Percentiles rank a stretch among this genome's conserved stretches.
These are phyloP conservation scores for Pseudozyma tsukubaensis DNA, from an alignment of 1,284 basidiomycete genomes.

Conservation along the genomic window DNA sequence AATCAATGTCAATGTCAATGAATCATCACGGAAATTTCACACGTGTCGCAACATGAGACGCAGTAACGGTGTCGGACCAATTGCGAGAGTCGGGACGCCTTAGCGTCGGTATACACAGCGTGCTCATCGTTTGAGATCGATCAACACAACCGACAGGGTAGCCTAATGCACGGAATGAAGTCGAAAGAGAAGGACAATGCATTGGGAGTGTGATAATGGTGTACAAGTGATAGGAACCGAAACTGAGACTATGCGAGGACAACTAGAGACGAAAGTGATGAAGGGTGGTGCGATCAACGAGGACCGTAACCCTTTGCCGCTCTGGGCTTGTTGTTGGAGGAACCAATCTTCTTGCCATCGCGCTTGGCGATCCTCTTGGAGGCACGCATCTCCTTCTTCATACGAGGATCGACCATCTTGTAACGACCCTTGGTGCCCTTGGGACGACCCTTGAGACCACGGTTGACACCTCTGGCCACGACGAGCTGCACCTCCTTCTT, in stretches of 20 bases:
- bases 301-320: slow-evolving; percentile 58
- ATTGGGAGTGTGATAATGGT: slow-evolving; percentile 3
- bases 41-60: no score
- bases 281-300: slow-evolving; percentile 16
- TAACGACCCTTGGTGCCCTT: slow-evolving; percentile 87
- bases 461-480: slow-evolving; percentile 90
- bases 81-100: no score
- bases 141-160: no score
- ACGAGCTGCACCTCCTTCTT: slow-evolving; percentile 88
- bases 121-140: no score
- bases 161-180: background rate
- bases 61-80: no score
- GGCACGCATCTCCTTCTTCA: slow-evolving; percentile 68
- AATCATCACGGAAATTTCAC: background rate
- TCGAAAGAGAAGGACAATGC: background rate
- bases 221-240: slow-evolving; percentile 7
- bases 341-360: slow-evolving; percentile 65
- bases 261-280: background rate
- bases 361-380: slow-evolving; percentile 62
- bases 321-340: slow-evolving; percentile 46
- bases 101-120: no score
- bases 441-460: slow-evolving; percentile 89
- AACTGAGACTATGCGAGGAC: background rate
- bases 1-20: background rate
- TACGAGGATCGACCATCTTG: slow-evolving; percentile 67